Conservation (phyloP, 225 moss, liverwort and hornwort genomes). For the Bryum argenteum region DNA sequence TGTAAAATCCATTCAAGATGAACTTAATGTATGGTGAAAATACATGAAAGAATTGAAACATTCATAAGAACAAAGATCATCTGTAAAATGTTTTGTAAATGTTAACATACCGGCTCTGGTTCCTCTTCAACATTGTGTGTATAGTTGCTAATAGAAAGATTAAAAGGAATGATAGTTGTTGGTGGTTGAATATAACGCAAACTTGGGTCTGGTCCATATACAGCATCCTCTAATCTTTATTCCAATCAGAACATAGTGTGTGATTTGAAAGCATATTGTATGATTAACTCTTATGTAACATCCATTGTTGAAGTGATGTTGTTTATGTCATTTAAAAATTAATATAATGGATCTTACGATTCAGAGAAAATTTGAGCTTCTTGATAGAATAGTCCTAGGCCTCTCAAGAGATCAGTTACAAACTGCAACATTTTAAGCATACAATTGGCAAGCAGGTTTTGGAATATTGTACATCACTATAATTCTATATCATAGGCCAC, state of each 20-base stretch:
- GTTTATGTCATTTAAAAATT: not conserved
- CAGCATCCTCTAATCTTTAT: conserved; percentile 48
- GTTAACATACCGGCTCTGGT: conserved; percentile 38
- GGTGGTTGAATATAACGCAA: conserved; percentile 57
- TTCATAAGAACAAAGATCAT: not conserved
- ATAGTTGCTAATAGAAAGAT: conserved; percentile 71
- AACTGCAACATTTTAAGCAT: conserved; percentile 31
- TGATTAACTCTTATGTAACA: no score
- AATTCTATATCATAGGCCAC: no score
- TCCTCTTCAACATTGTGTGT: conserved; percentile 53
- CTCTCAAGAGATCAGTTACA: conserved; percentile 43
- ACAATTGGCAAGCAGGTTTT: not conserved
- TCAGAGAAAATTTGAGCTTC: conserved; percentile 38
- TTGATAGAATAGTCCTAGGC: conserved; percentile 34
- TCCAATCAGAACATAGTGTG: not conserved
- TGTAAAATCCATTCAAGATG: conserved; percentile 21
- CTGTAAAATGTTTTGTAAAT: not conserved
- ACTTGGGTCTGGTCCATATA: conserved; percentile 48
- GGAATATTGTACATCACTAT: no score
- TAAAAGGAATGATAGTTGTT: conserved; percentile 68
- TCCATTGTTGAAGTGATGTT: not conserved
- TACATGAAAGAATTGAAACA: not conserved
- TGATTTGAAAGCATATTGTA: no score
- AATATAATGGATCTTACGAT: conserved; percentile 3
- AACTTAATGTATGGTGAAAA: not conserved